Base-by-base conservation (phyloP, 495 filamentous ascomycete genomes). In the Aspergillus kassunensis region DNA sequence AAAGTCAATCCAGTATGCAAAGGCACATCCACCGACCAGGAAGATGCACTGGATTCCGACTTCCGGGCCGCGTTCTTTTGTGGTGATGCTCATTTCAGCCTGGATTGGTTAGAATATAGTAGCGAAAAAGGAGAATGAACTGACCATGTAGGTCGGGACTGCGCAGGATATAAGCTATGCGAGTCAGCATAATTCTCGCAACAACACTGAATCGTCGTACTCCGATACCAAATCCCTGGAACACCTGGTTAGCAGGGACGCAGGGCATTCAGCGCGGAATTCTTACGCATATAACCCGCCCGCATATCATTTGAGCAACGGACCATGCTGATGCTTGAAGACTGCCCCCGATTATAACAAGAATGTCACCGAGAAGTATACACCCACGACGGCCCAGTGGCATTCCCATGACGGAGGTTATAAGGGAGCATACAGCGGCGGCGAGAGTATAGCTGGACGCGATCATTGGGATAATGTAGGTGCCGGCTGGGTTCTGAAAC, bases 381-480 rank as follows among this genome's bases (percentile, higher is more conserved):
- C 54, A 58, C 16, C 62, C 49, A 27, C 56, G 44, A 35, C 54
- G 50, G 57, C 59, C 54, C 53, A 66, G 24, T 12, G 54, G 51
- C 55, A 61, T 57, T 0, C 58, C 58, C 15, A 60, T 33, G 8
- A 56, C 15, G 29, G 49, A 44, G 7, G 56, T 53, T 5, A 53
- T 18, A 10, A 64, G 30, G 9, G 67, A 62, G 34, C 63, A 67
- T 16, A 73, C 55, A 13, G 54, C 51, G 2, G 69, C 69, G 2
- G 69, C 68, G 0, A 73, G 59, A 12, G 59, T 63, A 48, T 68
- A 69, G 8, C 54, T 57, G 2, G 66, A 64, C 0, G 62, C 62
- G 35, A 72, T 61, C 60, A 73, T 69, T 11, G 68, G 68, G 36
- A 73, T 73, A 8, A 56, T 63, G 23, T 66, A 63, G 2, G 48